Conservation (phyloP, 202 grass and related monocot species). For the Elaeis oleifera region DNA sequence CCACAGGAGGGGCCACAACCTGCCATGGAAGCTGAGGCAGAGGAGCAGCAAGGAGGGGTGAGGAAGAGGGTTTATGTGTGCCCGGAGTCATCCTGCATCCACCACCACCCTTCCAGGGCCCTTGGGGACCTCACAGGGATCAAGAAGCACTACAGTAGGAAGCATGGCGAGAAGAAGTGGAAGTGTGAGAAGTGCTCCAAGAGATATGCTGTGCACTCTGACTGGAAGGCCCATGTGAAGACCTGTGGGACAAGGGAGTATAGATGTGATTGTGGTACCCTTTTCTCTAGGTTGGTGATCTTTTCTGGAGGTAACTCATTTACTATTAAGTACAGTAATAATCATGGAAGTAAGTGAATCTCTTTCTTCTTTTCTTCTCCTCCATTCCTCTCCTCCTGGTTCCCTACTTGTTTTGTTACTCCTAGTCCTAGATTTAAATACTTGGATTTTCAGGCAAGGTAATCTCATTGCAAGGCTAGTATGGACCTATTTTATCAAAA, state of each 20-base stretch:
- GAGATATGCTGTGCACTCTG: constrained; percentile 83
- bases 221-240: constrained; percentile 94
- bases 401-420: too few relatives aligned
- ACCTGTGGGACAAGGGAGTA: constrained; percentile 85
- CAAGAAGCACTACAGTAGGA: constrained; percentile 92
- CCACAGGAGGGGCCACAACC: constrained; percentile 87
- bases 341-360: too few relatives aligned
- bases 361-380: too few relatives aligned
- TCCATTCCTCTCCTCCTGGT: too few relatives aligned
- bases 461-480: too few relatives aligned
- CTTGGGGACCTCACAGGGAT: constrained; percentile 88
- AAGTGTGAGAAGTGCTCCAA: constrained; percentile 76
- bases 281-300: constrained; percentile 57
- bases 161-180: constrained; percentile 95
- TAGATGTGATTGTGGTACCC: constrained; percentile 75
- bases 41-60: constrained; percentile 17
- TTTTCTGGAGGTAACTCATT: too few relatives aligned
- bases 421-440: too few relatives aligned
- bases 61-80: constrained; percentile 88
- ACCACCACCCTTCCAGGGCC: constrained; percentile 73
- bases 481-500: too few relatives aligned
- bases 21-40: constrained; percentile 95
- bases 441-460: too few relatives aligned
- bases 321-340: too few relatives aligned
- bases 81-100: constrained; percentile 70